Conservation (phyloP, 2,329 filamentous ascomycete species). For the Epichloe gansuensis region DNA sequence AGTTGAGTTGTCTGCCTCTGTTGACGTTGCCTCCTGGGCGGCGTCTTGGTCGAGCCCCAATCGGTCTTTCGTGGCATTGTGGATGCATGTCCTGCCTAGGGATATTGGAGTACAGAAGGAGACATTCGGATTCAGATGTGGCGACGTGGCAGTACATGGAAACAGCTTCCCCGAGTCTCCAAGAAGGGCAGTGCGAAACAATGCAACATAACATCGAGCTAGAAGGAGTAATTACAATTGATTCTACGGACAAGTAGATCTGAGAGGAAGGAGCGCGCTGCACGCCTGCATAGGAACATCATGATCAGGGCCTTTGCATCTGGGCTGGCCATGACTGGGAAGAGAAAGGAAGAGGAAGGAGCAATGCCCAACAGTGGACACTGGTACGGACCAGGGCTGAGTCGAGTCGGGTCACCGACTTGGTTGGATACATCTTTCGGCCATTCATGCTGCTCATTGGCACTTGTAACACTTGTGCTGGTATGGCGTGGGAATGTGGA, state of each 20-base stretch:
- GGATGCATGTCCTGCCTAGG: neutral
- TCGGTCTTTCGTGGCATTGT: neutral
- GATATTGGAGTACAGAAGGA: neutral
- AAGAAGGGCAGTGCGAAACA: neutral
- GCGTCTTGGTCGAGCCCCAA: neutral
- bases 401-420: too few species aligned
- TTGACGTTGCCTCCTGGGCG: conserved; percentile 5
- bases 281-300: neutral
- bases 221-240: neutral
- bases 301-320: neutral
- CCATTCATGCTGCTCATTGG: too few species aligned
- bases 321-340: neutral
- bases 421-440: too few species aligned
- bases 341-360: neutral
- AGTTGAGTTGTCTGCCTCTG: conserved; percentile 11
- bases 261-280: neutral
- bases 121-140: neutral
- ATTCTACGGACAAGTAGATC: neutral
- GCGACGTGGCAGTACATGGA: neutral
- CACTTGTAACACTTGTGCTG: too few species aligned
- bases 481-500: too few species aligned
- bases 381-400: neutral
- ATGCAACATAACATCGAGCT: neutral
- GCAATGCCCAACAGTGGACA: neutral
- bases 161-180: neutral